Evolutionary conservation across 352 stramenopile genomes (phyloP), one percentile per base, ranked within the genome.

Genomic region (Phytophthora boehmeriae): DNA sequence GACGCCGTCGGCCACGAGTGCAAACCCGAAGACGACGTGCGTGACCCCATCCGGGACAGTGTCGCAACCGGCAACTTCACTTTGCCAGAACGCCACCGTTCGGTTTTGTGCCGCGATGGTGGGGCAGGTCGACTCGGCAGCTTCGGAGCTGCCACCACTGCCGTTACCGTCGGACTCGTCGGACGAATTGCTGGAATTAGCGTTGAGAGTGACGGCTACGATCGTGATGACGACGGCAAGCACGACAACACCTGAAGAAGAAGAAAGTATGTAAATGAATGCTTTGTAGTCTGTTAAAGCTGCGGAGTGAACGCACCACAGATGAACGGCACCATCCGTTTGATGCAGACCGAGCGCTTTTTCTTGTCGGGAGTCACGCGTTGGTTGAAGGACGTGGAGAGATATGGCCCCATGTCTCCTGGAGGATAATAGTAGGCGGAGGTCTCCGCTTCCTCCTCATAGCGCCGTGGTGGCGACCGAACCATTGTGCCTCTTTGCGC

Each of bases 1-100:
- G 16, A 57, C 42, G 1, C 79, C 77, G 27, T 80, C 63, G 5
- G 78, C 60, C 0, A 92, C 79, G 8, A 92, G 70, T n/a, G 85
- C 82, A 36, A 93, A 93, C 50, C 77, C 78, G 44, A 86, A 91
- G 27, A 88, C 68, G 8, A 93, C 70, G 64, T 93, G 85, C 3
- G 85, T 92, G 34, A 93, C 85, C 11, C 85, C 80, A 11, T 75
- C 43, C 0, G 85, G 82, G n/a, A 93, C 76, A 17, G 73, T 78
- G 23, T 93, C 80, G 63, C 85, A 93, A 4, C 82, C 85, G 14
- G 68, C 65, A 53, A 91, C 76, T 68, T 93, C 83, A 48, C 71
- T 88, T 65, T 93, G 85, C 85, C 85, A 93, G 68, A 93, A 93
- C 19, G 75, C 80, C 10, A 93, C 77, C 0, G 79, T 84, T 9